Conservation (phyloP, 1,284 basidiomycete genomes). For the Leucoagaricus sp. region DNA sequence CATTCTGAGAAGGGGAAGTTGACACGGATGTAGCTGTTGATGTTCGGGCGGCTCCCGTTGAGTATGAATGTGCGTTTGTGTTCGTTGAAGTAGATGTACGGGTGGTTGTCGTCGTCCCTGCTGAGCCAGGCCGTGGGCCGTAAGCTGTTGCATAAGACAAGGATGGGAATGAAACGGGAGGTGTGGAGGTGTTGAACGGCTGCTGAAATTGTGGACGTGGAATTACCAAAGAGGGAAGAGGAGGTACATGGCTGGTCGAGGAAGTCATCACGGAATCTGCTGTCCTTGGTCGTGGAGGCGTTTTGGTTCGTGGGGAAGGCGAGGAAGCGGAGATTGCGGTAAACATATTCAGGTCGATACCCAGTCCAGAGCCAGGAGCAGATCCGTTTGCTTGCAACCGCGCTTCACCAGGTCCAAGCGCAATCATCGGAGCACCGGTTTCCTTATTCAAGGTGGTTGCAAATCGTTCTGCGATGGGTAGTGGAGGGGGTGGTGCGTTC, state of each 20-base stretch:
- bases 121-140: not conserved
- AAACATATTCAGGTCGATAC: slow-evolving; percentile 13
- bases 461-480: slow-evolving; percentile 56
- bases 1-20: slow-evolving; percentile 8
- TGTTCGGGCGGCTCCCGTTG: slow-evolving; percentile 1
- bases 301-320: slow-evolving; percentile 12
- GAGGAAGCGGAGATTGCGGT: slow-evolving; percentile 16
- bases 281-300: not conserved
- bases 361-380: not conserved
- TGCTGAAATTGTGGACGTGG: not conserved
- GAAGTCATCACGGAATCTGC: slow-evolving; percentile 2
- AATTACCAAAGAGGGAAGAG: slow-evolving; percentile 1
- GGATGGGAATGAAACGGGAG: slow-evolving; percentile 5
- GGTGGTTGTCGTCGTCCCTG: not conserved
- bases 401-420: not conserved
- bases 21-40: slow-evolving; percentile 9
- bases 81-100: slow-evolving; percentile 9
- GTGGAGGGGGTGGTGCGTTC: slow-evolving; percentile 46
- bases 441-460: slow-evolving; percentile 34
- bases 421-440: slow-evolving; percentile 8
- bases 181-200: not conserved
- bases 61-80: slow-evolving; percentile 1
- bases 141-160: not conserved
- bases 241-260: slow-evolving; percentile 6
- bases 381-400: not conserved